These are phyloP conservation scores for Lepiota brunneoincarnata DNA, from an alignment of 768 basidiomycete genomes.

Conservation along the genomic window DNA sequence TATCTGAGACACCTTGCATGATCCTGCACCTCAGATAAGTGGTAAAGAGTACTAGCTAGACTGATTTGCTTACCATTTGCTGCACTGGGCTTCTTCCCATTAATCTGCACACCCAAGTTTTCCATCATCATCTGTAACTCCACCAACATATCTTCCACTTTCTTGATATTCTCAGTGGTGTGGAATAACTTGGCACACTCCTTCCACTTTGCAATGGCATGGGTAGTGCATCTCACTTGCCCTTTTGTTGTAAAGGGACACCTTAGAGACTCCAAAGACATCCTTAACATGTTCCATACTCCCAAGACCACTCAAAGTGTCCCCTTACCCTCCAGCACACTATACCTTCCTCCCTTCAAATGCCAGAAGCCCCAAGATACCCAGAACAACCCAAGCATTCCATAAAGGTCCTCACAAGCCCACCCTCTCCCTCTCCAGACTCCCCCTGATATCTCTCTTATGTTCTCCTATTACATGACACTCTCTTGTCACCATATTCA, in stretches of 20 bases:
- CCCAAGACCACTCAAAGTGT: too few species aligned
- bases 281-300: not conserved
- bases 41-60: too few species aligned
- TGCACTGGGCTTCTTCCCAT: not conserved
- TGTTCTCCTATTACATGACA: too few species aligned
- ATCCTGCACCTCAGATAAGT: not conserved
- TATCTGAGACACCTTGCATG: not conserved
- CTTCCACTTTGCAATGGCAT: constrained; percentile 2
- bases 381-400: too few species aligned
- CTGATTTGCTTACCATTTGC: not conserved
- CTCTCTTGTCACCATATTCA: too few species aligned
- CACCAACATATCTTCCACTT: not conserved
- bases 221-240: not conserved
- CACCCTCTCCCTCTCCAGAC: too few species aligned
- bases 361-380: too few species aligned
- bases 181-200: not conserved
- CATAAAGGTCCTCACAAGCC: too few species aligned
- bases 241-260: not conserved
- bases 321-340: too few species aligned
- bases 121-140: not conserved
- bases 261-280: too few species aligned
- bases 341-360: too few species aligned
- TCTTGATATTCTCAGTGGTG: not conserved
- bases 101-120: not conserved
- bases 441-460: too few species aligned